A percentile compares a stretch with the other conserved stretches of the same genome.
phyloP scores from a whole-genome alignment of 169 alveolate species.

The Plasmodium relictum region DNA sequence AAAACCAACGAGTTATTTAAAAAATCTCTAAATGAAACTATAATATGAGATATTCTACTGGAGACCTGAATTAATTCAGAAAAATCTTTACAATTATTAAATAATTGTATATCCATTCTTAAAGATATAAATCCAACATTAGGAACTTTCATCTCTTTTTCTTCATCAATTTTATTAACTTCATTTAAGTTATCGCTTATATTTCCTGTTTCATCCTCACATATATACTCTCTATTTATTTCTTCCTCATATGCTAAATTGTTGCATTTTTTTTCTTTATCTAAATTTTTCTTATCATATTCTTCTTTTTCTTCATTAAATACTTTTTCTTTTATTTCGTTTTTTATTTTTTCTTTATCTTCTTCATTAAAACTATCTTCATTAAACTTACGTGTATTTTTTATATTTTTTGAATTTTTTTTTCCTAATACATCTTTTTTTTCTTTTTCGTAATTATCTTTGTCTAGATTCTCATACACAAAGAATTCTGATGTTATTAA shows the following conservation, averaged over 20 bases:
- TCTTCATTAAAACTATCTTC: not conserved
- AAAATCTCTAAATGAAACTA: conserved; percentile 69
- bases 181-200: not conserved
- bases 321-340: not conserved
- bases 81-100: conserved; percentile 51
- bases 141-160: conserved; percentile 3
- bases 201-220: not conserved
- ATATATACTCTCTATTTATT: not conserved
- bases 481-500: conserved; percentile 38
- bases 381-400: not conserved
- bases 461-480: conserved; percentile 13
- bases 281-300: not conserved
- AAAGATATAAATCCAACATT: conserved; percentile 71
- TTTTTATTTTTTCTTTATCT: conserved; percentile 2
- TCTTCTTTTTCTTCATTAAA: conserved; percentile 2
- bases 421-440: not conserved
- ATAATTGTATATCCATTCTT: conserved; percentile 54
- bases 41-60: conserved; percentile 59
- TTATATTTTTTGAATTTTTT: too few relatives aligned
- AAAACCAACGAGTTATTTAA: conserved; percentile 51
- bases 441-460: not conserved
- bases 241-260: not conserved
- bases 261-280: not conserved
- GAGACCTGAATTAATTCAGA: conserved; percentile 62
- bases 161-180: not conserved